These are phyloP conservation scores for Podospora australis DNA, from an alignment of 495 filamentous ascomycete genomes.

Conservation along the genomic window DNA sequence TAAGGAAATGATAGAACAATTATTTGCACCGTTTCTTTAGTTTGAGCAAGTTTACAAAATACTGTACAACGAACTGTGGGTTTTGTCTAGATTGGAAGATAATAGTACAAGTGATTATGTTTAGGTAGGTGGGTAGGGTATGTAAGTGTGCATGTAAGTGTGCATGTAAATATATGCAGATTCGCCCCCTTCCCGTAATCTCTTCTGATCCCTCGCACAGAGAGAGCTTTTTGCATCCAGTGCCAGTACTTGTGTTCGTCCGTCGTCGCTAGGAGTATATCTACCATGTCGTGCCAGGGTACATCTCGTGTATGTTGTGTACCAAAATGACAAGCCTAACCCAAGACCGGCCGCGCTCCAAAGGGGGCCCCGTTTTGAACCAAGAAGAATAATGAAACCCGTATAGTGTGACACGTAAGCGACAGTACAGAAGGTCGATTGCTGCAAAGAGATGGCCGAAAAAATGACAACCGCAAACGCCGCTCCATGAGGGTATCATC, in stretches of 20 bases:
- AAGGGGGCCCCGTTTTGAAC: constrained; percentile 10
- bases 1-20: too few species aligned
- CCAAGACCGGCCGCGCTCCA: constrained; percentile 3
- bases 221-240: too few species aligned
- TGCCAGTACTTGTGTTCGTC: not conserved
- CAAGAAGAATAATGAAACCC: not conserved
- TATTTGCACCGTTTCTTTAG: too few species aligned
- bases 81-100: too few species aligned
- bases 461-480: constrained; percentile 15
- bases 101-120: constrained; percentile 2
- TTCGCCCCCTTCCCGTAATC: not conserved
- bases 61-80: too few species aligned
- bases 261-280: constrained; percentile 5
- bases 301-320: constrained; percentile 17
- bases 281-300: constrained; percentile 9
- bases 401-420: constrained; percentile 9
- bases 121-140: constrained; percentile 2
- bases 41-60: too few species aligned
- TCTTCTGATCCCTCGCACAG: not conserved
- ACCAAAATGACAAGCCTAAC: constrained; percentile 3
- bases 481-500: constrained; percentile 24
- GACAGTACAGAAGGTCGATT: constrained; percentile 18
- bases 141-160: constrained; percentile 1
- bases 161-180: constrained; percentile 1
- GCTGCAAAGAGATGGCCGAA: constrained; percentile 2